Evolutionary conservation across 2,329 filamentous ascomycete species (phyloP).

Genomic region (Trichophyton simii): DNA sequence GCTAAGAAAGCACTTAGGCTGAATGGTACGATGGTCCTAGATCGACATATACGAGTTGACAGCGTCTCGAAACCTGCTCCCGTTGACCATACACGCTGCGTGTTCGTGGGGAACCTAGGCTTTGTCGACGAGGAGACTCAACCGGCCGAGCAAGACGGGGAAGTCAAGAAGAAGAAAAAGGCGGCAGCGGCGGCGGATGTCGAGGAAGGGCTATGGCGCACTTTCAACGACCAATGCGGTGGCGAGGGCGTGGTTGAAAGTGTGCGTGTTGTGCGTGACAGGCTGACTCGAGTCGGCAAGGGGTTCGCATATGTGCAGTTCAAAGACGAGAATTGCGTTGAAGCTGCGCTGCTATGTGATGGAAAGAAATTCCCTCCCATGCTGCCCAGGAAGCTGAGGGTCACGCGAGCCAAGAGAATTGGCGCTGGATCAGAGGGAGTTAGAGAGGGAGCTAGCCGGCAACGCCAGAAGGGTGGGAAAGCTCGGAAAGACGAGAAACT

Average conservation of each 20-base stretch:
- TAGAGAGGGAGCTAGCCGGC: neutral
- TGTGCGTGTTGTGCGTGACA: constrained; percentile 81
- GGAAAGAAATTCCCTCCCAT: constrained; percentile 89
- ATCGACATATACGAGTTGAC: constrained; percentile 81
- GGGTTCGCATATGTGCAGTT: constrained; percentile 98
- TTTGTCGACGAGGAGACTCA: constrained; percentile 88
- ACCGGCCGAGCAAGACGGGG: constrained; percentile 45
- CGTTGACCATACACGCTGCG: constrained; percentile 73
- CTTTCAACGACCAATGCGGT: constrained; percentile 24
- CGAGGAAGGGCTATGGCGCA: constrained; percentile 60
- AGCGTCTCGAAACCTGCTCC: constrained; percentile 76
- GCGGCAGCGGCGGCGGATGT: constrained; percentile 65
- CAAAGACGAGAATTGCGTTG: constrained; percentile 74
- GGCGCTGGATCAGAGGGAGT: neutral
- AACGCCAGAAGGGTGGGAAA: neutral
- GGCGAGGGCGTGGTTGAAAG: constrained; percentile 65
- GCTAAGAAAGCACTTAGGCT: constrained; percentile 65
- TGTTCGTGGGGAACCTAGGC: constrained; percentile 91
- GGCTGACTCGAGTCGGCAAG: constrained; percentile 84
- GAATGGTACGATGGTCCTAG: constrained; percentile 73
- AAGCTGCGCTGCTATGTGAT: constrained; percentile 76
- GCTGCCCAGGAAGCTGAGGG: constrained; percentile 77
- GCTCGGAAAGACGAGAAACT: constrained; percentile 22
- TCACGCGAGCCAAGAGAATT: constrained; percentile 28
- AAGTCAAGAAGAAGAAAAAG: constrained; percentile 55